phyloP scores from a whole-genome alignment of 306 rosid species.

The Biancaea sappan region DNA sequence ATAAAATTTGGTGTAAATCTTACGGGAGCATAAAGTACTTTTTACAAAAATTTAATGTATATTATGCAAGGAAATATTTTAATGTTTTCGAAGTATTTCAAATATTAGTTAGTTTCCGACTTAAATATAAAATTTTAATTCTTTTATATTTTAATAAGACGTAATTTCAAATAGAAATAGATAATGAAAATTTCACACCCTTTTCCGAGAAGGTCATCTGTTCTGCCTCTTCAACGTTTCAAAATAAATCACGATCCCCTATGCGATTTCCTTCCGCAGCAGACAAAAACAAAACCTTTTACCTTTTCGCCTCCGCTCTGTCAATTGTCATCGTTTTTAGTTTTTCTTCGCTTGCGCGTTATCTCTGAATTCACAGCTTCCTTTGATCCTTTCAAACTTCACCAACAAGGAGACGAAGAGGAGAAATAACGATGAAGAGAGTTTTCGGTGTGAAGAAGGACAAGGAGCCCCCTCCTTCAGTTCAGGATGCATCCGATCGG shows the following conservation, averaged over 20 bases:
- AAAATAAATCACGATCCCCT: not conserved
- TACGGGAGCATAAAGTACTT: too few relatives aligned
- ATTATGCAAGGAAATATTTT: too few relatives aligned
- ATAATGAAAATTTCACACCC: too few relatives aligned
- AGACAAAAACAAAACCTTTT: not conserved
- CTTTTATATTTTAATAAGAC: too few relatives aligned
- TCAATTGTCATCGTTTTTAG: not conserved
- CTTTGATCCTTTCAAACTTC: not conserved
- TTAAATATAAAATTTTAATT: too few relatives aligned
- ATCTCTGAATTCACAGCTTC: not conserved
- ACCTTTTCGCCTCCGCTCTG: not conserved
- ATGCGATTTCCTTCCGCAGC: not conserved
- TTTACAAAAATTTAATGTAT: too few relatives aligned
- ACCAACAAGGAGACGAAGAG: not conserved
- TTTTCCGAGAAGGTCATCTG: not conserved
- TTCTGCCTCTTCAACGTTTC: not conserved
- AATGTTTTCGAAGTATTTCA: too few relatives aligned
- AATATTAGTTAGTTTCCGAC: too few relatives aligned
- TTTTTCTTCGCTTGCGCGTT: not conserved
- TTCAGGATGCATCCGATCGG: slow-evolving; percentile 82
- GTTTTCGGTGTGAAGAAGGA: slow-evolving; percentile 86
- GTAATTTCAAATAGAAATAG: too few relatives aligned
- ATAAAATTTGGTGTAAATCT: too few relatives aligned
- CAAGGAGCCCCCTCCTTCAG: slow-evolving; percentile 87
- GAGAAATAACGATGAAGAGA: slow-evolving; percentile 65